Evolutionary conservation across 1,139 yeast species (phyloP), one percentile per base, ranked within the genome.

Genomic region (Ogataea hybrid): DNA sequence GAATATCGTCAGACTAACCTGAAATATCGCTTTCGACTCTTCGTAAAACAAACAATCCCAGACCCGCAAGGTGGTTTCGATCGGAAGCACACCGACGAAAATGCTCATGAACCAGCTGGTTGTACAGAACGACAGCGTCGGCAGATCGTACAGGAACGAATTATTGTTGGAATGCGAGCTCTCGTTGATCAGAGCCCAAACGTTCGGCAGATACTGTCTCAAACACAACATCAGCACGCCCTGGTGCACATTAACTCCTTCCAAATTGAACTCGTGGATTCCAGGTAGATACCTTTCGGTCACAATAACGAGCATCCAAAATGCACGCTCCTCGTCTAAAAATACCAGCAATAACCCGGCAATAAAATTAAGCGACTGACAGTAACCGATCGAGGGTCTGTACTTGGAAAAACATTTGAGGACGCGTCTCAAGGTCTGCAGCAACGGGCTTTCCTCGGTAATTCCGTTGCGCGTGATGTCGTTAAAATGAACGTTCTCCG

Each of bases 81-180:
- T 78, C 0, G 97, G 98, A 31, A 92, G 65, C 2, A 81, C 78
- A 0, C 96, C 96, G 30, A 90, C 88, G 65, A 85, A 92, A 6
- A 88, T 77, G 50, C 96, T 85, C 98, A 92, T 92, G 61, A 92
- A 92, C 98, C 98, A 92, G 37, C 96, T 83, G 0, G 97, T 90
- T 0, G 97, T 90, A 51, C 95, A 95, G 32, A 92, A 71, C 1
- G 97, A 86, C 5, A 92, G 79, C 1, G 97, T 96, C 1, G 98
- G 98, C 39, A 89, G 65, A 51, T 84, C 80, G 16, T 79, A 70
- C 38, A 90, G 69, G 84, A 83, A 57, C 83, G 89, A 49, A 23
- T 56, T 54, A 17, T 51, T 51, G 39, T 50, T 50, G 12, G 39
- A 40, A 25, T 39, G 40, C 17, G 51, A 42, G 11, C 41, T 43